A percentile compares a stretch with the other conserved stretches of the same genome.
Conservation (phyloP, 73 alveolate genomes). For the Effrenium voratum region DNA sequence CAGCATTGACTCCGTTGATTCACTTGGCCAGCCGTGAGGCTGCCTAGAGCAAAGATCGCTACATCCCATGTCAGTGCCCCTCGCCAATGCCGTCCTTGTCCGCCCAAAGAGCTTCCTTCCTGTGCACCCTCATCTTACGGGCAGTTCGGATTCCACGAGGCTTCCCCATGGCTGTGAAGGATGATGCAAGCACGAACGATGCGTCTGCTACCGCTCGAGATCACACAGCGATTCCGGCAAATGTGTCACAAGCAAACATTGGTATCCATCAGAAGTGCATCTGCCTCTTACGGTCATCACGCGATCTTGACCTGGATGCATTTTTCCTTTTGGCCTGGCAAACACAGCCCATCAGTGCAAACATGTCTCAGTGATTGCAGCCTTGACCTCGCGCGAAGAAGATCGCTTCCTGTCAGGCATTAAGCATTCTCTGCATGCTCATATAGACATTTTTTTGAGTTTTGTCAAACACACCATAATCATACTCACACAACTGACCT, state of each 20-base stretch:
- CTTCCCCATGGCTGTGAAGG: constrained; percentile 70
- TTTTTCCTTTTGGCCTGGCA: background rate
- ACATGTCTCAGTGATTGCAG: background rate
- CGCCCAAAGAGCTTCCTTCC: constrained; percentile 92
- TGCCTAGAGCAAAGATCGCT: background rate
- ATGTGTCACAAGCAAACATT: background rate
- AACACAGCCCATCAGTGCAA: background rate
- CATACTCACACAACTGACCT: background rate
- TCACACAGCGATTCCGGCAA: background rate
- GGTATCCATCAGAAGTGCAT: background rate
- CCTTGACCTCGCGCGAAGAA: constrained; percentile 33
- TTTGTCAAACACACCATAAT: background rate
- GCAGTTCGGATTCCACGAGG: constrained; percentile 94
- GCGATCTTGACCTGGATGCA: constrained; percentile 25
- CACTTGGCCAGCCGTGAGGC: background rate
- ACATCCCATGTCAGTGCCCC: background rate
- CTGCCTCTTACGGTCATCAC: background rate
- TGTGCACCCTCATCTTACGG: constrained; percentile 93
- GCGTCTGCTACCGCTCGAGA: constrained; percentile 86
- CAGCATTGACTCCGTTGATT: background rate
- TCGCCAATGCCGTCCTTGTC: constrained; percentile 59
- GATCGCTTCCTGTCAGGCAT: constrained; percentile 40
- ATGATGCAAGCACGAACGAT: constrained; percentile 9
- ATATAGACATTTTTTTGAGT: too few relatives aligned
- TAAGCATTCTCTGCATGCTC: too few relatives aligned